A percentile compares a stretch with the other conserved stretches of the same genome.
Evolutionary conservation across 1,284 basidiomycete species (phyloP).

Genomic region (Boletellus dicymbophilus): DNA sequence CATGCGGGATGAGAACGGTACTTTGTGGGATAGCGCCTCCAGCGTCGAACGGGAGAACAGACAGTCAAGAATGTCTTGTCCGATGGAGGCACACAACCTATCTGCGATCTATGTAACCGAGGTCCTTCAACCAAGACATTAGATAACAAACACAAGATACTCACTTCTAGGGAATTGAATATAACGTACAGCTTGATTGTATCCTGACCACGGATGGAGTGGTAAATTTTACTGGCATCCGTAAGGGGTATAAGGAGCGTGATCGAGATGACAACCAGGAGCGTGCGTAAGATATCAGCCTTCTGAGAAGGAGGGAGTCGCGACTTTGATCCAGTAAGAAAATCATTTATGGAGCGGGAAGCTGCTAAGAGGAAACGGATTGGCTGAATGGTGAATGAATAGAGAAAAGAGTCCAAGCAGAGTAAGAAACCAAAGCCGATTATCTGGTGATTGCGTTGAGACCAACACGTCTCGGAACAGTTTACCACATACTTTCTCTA

Average conservation of each 20-base stretch:
- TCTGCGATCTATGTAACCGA: constrained; percentile 79
- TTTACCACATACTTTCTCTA: constrained; percentile 77
- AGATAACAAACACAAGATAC: constrained; percentile 17
- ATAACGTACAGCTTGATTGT: constrained; percentile 99
- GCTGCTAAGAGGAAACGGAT: constrained; percentile 81
- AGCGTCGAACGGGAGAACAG: constrained; percentile 93
- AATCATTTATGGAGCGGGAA: constrained; percentile 56
- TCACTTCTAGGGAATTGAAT: constrained; percentile 95
- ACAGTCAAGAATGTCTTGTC: constrained; percentile 97
- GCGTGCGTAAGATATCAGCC: constrained; percentile 83
- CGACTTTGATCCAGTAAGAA: constrained; percentile 49
- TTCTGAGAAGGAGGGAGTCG: constrained; percentile 85
- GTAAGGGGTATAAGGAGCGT: constrained; percentile 80
- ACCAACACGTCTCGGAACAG: neutral
- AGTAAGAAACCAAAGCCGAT: constrained; percentile 92
- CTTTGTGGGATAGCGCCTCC: constrained; percentile 67
- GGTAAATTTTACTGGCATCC: constrained; percentile 98
- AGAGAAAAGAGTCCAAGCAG: constrained; percentile 96
- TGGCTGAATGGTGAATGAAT: constrained; percentile 97
- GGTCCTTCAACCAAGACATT: neutral
- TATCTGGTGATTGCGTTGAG: constrained; percentile 54
- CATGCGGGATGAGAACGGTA: constrained; percentile 59
- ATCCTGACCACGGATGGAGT: constrained; percentile 97
- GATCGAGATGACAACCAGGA: constrained; percentile 80
- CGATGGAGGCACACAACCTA: constrained; percentile 93